Evolutionary conservation across 2,329 filamentous ascomycete species (phyloP).

Genomic region (Fusarium chaquense): DNA sequence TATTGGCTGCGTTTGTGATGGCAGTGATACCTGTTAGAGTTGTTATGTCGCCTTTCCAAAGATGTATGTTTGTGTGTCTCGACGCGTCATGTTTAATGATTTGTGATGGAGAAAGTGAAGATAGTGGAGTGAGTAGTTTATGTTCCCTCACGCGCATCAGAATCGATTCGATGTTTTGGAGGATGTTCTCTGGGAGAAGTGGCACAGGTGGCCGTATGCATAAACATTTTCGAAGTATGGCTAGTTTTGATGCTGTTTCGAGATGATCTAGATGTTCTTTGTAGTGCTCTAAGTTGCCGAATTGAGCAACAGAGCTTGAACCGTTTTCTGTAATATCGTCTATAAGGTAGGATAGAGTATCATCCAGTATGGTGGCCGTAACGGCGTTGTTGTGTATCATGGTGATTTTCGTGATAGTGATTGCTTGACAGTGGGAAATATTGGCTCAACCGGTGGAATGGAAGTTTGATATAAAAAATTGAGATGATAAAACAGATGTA

Average conservation of each 20-base stretch:
- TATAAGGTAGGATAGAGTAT: conserved; percentile 17
- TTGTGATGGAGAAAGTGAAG: not conserved
- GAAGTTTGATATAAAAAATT: accelerated
- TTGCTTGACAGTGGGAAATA: too few species aligned
- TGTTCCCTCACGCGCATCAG: conserved; percentile 13
- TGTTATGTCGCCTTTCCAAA: conserved; percentile 44
- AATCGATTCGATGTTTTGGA: conserved; percentile 29
- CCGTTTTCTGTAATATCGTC: conserved; percentile 12
- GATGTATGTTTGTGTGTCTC: not conserved
- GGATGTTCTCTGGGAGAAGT: conserved; percentile 3
- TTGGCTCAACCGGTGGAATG: accelerated
- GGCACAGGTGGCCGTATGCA: conserved; percentile 36
- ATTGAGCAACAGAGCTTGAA: not conserved
- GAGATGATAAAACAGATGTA: not conserved
- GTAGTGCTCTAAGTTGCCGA: conserved; percentile 18
- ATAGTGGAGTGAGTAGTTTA: conserved; percentile 2
- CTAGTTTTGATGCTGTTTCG: conserved; percentile 28
- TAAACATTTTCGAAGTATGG: conserved; percentile 25
- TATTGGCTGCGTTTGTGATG: conserved; percentile 43
- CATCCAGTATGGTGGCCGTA: conserved; percentile 8
- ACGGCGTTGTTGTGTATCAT: not conserved
- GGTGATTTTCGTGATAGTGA: accelerated
- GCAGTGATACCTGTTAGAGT: conserved; percentile 27
- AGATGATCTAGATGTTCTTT: conserved; percentile 29
- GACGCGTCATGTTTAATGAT: not conserved